Percentiles rank a stretch among this genome's conserved stretches.
These are phyloP conservation scores for Aspergillus thermomutatus DNA, from an alignment of 2,329 filamentous ascomycete species.

Conservation along the genomic window DNA sequence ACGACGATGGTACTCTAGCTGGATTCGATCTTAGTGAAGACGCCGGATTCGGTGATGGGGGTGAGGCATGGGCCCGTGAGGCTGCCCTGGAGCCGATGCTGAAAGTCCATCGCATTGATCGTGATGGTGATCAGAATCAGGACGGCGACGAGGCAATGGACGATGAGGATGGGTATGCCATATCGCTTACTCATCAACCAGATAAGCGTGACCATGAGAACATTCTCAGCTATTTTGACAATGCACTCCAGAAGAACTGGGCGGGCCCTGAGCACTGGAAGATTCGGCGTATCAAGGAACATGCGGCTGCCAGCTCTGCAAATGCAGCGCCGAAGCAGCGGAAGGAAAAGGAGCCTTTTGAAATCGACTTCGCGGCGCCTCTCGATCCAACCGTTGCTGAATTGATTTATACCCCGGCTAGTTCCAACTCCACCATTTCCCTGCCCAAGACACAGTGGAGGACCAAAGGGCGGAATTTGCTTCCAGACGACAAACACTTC, in stretches of 20 bases:
- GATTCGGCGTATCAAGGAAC: constrained; percentile 84
- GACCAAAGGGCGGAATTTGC: constrained; percentile 84
- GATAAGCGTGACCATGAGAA: constrained; percentile 76
- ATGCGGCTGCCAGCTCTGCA: constrained; percentile 53
- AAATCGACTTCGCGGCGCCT: constrained; percentile 82
- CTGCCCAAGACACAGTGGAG: constrained; percentile 94
- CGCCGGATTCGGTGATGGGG: constrained; percentile 88
- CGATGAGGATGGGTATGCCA: constrained; percentile 68
- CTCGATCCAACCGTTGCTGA: constrained; percentile 70
- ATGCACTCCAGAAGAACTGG: constrained; percentile 96
- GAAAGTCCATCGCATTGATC: constrained; percentile 61
- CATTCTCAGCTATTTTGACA: constrained; percentile 97
- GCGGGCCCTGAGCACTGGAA: constrained; percentile 98
- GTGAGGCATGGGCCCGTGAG: constrained; percentile 91
- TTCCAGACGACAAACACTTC: constrained; percentile 98
- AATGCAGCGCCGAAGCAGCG: constrained; percentile 55
- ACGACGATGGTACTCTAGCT: constrained; percentile 68
- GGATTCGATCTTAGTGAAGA: constrained; percentile 67
- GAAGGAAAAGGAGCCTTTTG: constrained; percentile 95
- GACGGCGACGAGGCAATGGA: constrained; percentile 55
- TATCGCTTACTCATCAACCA: constrained; percentile 72
- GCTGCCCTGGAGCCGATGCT: constrained; percentile 83
- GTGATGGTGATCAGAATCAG: constrained; percentile 53
- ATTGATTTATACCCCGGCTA: constrained; percentile 74
- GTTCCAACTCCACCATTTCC: constrained; percentile 75